Base-by-base conservation (phyloP, 1,284 basidiomycete genomes). In the Cystobasidium pallidum region DNA sequence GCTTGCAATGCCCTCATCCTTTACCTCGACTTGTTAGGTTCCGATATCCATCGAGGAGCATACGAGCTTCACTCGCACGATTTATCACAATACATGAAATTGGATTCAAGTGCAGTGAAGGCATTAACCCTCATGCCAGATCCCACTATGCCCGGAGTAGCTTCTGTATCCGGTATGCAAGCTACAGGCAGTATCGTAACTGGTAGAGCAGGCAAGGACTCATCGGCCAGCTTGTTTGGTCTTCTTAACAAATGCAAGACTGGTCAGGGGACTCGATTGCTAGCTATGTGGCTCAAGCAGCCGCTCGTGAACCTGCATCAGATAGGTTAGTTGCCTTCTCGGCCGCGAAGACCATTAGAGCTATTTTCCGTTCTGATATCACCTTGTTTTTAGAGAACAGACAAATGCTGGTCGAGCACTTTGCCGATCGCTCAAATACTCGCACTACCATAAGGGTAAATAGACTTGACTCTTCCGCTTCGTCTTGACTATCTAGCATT, bases 221-320 rank as follows among this genome's bases (percentile, higher is more conserved):
- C 90, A 78, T 93, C 91, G 76, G 91, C 91, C 63, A 96, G 92
- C 24, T 81, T 99, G 3, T 89, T 92, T 72, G 94, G 94, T 0
- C 83, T 97, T 24, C 81, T 99, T 74, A 97, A 99, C 81, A 91
- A 90, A 76, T 98, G 96, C 84, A 96, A 95, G 82, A 99, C 96
- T 0, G 89, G 91, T 0, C 96, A 99, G 80, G 96, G 96, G 0
- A 89, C 91, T n/a, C 84, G 96, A 66, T 81, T 97, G 68, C 85
- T 99, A 1, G 91, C 88, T 0, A 90, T 90, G 72, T 99, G 95
- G 95, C 84, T 99, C 67, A 98, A 97, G 81, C 96, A 99, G 81
- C 96, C 96, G 1, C 83, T 99, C 32, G 88, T 98, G 49, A 97
- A 97, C 80, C 82, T 92, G 24, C 94, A 98, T 77, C 90, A 94